Conservation (phyloP, 2,329 filamentous ascomycete genomes). For the Stagonosporopsis cucurbitacearum region DNA sequence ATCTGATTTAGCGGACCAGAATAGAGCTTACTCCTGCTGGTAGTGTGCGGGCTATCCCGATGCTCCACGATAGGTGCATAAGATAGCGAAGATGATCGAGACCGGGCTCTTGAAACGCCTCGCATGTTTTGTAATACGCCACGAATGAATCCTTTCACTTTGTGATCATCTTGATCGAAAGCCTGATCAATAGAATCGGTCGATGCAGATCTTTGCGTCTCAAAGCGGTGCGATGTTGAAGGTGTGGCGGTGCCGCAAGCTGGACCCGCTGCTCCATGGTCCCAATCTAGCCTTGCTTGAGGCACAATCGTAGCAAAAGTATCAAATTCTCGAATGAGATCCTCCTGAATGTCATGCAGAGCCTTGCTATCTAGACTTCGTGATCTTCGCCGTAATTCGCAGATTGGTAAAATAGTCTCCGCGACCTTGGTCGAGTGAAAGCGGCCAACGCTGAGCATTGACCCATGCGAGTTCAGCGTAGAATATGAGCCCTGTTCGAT, state of each 20-base stretch:
- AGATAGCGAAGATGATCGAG: slow-evolving; percentile 25
- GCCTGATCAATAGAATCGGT: slow-evolving; percentile 12
- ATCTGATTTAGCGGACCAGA: background rate
- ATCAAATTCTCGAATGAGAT: slow-evolving; percentile 19
- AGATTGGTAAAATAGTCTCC: slow-evolving; percentile 26
- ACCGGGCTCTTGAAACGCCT: slow-evolving; percentile 27
- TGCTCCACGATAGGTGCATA: slow-evolving; percentile 13
- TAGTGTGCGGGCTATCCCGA: slow-evolving; percentile 11
- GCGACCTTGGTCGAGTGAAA: slow-evolving; percentile 24
- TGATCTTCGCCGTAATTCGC: slow-evolving; percentile 20
- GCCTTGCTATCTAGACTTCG: slow-evolving; percentile 27
- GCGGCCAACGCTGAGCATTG: slow-evolving; percentile 31
- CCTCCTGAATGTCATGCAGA: slow-evolving; percentile 28
- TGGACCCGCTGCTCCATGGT: slow-evolving; percentile 3
- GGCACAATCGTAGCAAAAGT: background rate
- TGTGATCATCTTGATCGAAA: slow-evolving; percentile 14
- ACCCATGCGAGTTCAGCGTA: slow-evolving; percentile 47
- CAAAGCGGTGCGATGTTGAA: slow-evolving; percentile 7
- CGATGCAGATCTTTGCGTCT: slow-evolving; percentile 10
- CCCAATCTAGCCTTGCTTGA: slow-evolving; percentile 8
- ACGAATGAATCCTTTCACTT: slow-evolving; percentile 31
- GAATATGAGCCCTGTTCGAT: slow-evolving; percentile 52
- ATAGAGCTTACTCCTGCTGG: slow-evolving; percentile 9
- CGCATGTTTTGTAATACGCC: slow-evolving; percentile 33
- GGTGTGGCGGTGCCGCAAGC: slow-evolving; percentile 18